Conservation (phyloP, 257 asterid genomes). For the Penstemon eatonii region DNA sequence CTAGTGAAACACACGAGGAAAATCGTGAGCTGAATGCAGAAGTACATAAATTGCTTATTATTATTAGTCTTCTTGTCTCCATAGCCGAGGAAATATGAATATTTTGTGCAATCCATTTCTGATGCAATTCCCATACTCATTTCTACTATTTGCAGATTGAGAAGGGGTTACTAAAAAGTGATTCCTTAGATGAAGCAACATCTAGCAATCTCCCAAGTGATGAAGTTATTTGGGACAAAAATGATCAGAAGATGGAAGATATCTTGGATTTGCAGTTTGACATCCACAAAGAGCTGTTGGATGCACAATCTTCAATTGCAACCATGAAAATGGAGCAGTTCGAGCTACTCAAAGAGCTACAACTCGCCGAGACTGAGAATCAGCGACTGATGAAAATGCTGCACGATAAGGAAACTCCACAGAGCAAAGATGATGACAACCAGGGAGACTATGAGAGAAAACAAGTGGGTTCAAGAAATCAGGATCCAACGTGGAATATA, state of each 20-base stretch:
- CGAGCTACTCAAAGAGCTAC: conserved; percentile 48
- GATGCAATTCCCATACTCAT: conserved; percentile 17
- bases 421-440: conserved; percentile 22
- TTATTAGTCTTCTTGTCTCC: conserved; percentile 6
- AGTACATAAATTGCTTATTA: conserved; percentile 2
- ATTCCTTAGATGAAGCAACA: conserved; percentile 35
- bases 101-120: conserved; percentile 4
- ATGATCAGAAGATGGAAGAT: conserved; percentile 27
- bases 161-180: conserved; percentile 32
- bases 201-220: conserved; percentile 31
- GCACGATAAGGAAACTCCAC: conserved; percentile 27
- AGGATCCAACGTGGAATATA: conserved; percentile 26
- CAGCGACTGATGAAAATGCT: conserved; percentile 38
- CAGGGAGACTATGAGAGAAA: conserved; percentile 16
- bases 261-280: conserved; percentile 35
- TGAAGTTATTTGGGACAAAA: conserved; percentile 29
- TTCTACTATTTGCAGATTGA: conserved; percentile 39
- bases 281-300: conserved; percentile 48
- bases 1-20: conserved; percentile 9
- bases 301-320: conserved; percentile 48
- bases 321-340: conserved; percentile 54
- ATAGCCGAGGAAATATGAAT: conserved; percentile 10
- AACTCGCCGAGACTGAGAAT: conserved; percentile 46
- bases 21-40: conserved; percentile 2
- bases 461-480: conserved; percentile 27